Base-by-base conservation (phyloP, 371 early-diverging fungal genomes). In the Haplosporangium sp. region DNA sequence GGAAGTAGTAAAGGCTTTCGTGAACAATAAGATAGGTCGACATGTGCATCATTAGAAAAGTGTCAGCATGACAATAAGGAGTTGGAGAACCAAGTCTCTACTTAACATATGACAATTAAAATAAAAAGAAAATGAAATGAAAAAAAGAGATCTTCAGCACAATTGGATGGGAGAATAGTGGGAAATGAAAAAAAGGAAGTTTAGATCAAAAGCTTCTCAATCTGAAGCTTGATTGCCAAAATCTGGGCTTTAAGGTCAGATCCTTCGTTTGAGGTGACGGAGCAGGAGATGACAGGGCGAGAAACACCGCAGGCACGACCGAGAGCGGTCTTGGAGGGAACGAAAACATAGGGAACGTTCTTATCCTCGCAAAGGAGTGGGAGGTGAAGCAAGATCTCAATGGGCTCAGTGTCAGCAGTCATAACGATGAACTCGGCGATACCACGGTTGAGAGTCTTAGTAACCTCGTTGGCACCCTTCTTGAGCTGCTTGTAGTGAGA, bases 401-500 rank as follows among this genome's bases (percentile, higher is more conserved):
- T 90, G 44, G 99, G 99, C 86, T 96, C 96, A 67, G 97, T 92
- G 88, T 99, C 99, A 76, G 97, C 98, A 72, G 99, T 96, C 94
- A 99, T 93, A 79, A 99, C 92, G 79, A 99, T 97, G 86, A 99
- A 97, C 88, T 99, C 97, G 71, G 98, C 93, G 76, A 97, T 98
- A 88, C 99, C 99, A 84, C 99, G 96, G 93, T 99, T 99, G 59
- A 99, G 91, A 61, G 98, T 97, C 93, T 99, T 99, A 83, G 99
- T 99, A 37, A 97, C 96, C 90, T 99, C 99, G 93, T 99, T 99
- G 77, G 99, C 98, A 79, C 99, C 99, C 93, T 96, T 98, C 90
- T 96, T 98, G 71, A 99, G 91, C 89, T 98, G 98, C 91, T 97
- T 97, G 93, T 97, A 97, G 88, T 97, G 96, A 57, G 96, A 93